Conservation (phyloP, 1,284 basidiomycete genomes). For the Puccinia novopanici region DNA sequence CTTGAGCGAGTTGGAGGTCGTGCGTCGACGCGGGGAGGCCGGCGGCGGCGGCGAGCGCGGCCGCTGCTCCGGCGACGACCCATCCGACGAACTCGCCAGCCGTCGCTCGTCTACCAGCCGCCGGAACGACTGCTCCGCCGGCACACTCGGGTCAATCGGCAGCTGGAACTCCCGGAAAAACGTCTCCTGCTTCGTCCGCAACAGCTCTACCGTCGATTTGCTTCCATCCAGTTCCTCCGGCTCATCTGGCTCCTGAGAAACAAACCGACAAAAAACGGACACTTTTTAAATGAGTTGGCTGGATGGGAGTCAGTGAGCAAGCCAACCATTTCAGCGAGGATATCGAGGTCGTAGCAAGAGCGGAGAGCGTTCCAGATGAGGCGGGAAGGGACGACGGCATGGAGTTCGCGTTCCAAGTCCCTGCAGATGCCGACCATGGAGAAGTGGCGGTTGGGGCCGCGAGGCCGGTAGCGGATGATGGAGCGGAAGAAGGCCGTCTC, state of each 20-base stretch:
- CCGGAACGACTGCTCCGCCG: conserved; percentile 32
- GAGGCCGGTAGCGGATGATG: conserved; percentile 30
- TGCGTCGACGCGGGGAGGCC: not conserved
- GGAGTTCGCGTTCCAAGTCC: conserved; percentile 42
- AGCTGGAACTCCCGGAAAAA: conserved; percentile 47
- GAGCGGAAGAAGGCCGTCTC: conserved; percentile 48
- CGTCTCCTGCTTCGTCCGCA: conserved; percentile 7
- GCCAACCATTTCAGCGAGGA: conserved; percentile 30
- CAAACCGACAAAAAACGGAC: not conserved
- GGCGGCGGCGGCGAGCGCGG: not conserved
- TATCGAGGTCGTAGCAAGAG: conserved; percentile 40
- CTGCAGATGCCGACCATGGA: conserved; percentile 44
- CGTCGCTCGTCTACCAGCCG: conserved; percentile 12
- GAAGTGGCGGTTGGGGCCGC: conserved; percentile 35
- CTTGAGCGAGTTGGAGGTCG: conserved; percentile 1
- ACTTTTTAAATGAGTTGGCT: not conserved
- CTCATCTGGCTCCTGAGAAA: conserved; percentile 36
- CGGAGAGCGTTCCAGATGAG: conserved; percentile 22
- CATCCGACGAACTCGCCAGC: conserved; percentile 4
- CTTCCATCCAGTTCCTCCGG: conserved; percentile 21
- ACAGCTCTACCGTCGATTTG: conserved; percentile 12
- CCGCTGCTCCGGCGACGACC: conserved; percentile 16
- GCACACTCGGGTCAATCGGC: conserved; percentile 41
- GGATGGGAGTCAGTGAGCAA: not conserved
- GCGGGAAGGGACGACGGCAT: conserved; percentile 22